Percentiles rank a stretch among this genome's conserved stretches.
These are phyloP conservation scores for Fraxinus floribunda DNA, from an alignment of 305 asterid genomes.

Conservation along the genomic window DNA sequence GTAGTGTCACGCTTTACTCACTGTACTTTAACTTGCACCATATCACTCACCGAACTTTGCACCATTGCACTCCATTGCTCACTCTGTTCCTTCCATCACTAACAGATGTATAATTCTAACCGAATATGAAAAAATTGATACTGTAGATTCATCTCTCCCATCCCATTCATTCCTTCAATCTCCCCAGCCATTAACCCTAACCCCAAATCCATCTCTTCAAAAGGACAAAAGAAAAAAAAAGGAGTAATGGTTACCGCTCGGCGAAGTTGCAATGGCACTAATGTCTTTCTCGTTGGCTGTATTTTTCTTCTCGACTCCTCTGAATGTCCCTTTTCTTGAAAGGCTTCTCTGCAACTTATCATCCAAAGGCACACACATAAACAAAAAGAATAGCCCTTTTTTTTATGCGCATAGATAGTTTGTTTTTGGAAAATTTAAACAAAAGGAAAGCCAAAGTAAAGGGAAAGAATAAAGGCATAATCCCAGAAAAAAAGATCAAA, in stretches of 20 bases:
- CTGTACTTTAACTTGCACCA: too few relatives aligned
- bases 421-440: background rate
- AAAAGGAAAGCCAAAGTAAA: background rate
- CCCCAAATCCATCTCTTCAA: too few relatives aligned
- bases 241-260: conserved; percentile 32
- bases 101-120: too few relatives aligned
- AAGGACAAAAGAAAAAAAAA: background rate
- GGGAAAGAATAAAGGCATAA: background rate
- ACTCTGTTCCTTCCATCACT: too few relatives aligned
- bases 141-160: too few relatives aligned
- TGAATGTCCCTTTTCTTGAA: conserved; percentile 40
- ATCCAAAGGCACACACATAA: background rate
- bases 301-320: conserved; percentile 34
- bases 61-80: too few relatives aligned
- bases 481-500: background rate
- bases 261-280: conserved; percentile 24
- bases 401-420: conserved; percentile 15
- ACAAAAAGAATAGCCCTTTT: conserved; percentile 12
- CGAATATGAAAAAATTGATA: too few relatives aligned
- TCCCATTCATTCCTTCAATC: too few relatives aligned
- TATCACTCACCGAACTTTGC: too few relatives aligned
- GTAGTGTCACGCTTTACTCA: too few relatives aligned
- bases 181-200: too few relatives aligned
- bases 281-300: conserved; percentile 22
- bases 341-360: conserved; percentile 40